Conservation (phyloP, 192 early-diverging fungal species). For the Backusella tarrabulga region DNA sequence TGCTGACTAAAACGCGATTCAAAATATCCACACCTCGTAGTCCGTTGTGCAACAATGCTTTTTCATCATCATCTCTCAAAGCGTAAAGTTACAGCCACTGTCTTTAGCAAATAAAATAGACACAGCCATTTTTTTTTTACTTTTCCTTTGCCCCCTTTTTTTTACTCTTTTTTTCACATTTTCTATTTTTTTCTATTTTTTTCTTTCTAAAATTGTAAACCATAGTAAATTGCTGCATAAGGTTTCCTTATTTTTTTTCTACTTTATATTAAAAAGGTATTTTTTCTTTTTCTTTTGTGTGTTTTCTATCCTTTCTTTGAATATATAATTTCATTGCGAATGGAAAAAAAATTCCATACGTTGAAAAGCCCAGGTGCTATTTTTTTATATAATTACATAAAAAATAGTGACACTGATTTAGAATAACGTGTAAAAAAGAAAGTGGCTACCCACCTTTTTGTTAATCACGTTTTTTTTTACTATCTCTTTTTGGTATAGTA, state of each 20-base stretch:
- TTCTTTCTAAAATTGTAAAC: not conserved
- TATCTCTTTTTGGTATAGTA: slow-evolving; percentile 1
- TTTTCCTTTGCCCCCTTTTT: not conserved
- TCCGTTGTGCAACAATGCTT: not conserved
- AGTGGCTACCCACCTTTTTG: not conserved
- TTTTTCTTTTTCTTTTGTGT: not conserved
- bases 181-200: not conserved
- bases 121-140: not conserved
- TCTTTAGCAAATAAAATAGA: not conserved
- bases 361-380: not conserved
- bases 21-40: not conserved
- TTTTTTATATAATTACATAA: not conserved
- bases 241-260: not conserved
- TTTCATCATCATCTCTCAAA: not conserved
- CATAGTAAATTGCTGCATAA: not conserved
- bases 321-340: not conserved
- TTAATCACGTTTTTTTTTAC: slow-evolving; percentile 4
- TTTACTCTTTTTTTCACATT: not conserved
- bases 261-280: not conserved
- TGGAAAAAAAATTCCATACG: not conserved
- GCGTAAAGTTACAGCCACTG: not conserved
- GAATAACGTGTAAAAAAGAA: not conserved
- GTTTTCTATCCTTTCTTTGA: not conserved
- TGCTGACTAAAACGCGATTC: slow-evolving; percentile 8
- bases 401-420: not conserved